Evolutionary conservation across 2,329 filamentous ascomycete species (phyloP), one percentile per base, ranked within the genome.

Genomic region (Parastagonospora nodorum): DNA sequence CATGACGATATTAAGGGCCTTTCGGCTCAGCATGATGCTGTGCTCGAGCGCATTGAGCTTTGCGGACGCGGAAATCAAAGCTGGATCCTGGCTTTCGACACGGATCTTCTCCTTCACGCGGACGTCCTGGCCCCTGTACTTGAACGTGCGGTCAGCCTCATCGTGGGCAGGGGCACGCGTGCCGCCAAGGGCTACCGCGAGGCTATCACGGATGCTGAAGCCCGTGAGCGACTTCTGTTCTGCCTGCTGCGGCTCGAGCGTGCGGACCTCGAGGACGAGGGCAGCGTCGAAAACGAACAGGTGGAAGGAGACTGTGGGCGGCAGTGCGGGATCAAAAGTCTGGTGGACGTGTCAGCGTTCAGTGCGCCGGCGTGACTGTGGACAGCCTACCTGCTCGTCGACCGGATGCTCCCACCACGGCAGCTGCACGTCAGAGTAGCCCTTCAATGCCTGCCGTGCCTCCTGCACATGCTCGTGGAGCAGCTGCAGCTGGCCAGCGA

Each of bases 31-130:
- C 50, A 81, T 79, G 15, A 96, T 80, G 54, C 87, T 87, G 63
- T 92, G 84, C 56, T 88, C 87, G 50, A 97, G 75, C 4, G 89
- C 91, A 28, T 82, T 85, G 60, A 97, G 78, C 75, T 97, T 97
- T 5, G 91, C 88, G 71, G 90, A 88, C 30, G 94, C 80, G 31
- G 89, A 88, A 71, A 97, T 86, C 58, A 97, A 71, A 62, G 86
- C 92, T 1, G 93, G 93, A 72, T 97, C 92, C 48, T 92, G 90
- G 64, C 86, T 93, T 73, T 96, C 92, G 2, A 97, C 88, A 35
- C 89, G 82, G 4, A 96, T 84, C 77, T 97, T 97, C 72, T 97
- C 93, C 60, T 88, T 86, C 39, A 97, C 93, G 57, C 85, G 88
- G 2, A 97, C 92, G 54, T 94, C 86, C 48, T 85, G 81, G 4